Conservation (phyloP, 2,329 filamentous ascomycete species). For the Xylaria multiplex region DNA sequence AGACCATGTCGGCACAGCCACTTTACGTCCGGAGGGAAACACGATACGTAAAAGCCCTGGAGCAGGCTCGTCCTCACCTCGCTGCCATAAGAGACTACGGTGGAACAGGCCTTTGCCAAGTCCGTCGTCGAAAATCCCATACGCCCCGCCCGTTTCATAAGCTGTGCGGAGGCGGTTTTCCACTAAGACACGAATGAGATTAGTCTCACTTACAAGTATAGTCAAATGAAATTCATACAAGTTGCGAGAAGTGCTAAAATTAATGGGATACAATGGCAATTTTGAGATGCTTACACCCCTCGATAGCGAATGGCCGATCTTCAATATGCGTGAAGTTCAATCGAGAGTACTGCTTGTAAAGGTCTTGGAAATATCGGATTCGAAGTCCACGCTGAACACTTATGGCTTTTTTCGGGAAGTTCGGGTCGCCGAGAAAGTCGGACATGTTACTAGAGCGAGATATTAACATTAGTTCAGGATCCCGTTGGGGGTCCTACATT, state of each 20-base stretch:
- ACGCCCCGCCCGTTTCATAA: slow-evolving; percentile 23
- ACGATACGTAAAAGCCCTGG: slow-evolving; percentile 10
- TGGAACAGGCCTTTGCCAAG: slow-evolving; percentile 24
- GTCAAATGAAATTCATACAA: not conserved
- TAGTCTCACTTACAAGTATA: not conserved
- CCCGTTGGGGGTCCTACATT: not conserved
- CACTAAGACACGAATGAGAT: slow-evolving; percentile 1
- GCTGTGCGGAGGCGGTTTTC: slow-evolving; percentile 28
- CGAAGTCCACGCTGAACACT: not conserved
- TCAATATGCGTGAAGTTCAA: slow-evolving; percentile 23
- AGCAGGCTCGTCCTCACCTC: slow-evolving; percentile 8
- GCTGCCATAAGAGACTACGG: slow-evolving; percentile 31
- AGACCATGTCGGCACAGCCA: slow-evolving; percentile 29
- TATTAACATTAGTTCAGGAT: not conserved
- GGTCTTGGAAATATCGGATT: slow-evolving; percentile 30
- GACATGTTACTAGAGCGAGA: slow-evolving; percentile 36
- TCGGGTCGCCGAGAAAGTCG: slow-evolving; percentile 45
- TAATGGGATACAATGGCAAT: not conserved
- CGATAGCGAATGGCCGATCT: slow-evolving; percentile 33
- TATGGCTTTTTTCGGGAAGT: slow-evolving; percentile 39
- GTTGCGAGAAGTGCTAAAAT: not conserved
- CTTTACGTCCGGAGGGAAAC: slow-evolving; percentile 14
- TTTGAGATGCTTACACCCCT: slow-evolving; percentile 12
- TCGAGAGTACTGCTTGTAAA: slow-evolving; percentile 28
- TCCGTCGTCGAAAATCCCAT: slow-evolving; percentile 34